Conservation (phyloP, 1,139 yeast species). For the Hansenula anomala region DNA sequence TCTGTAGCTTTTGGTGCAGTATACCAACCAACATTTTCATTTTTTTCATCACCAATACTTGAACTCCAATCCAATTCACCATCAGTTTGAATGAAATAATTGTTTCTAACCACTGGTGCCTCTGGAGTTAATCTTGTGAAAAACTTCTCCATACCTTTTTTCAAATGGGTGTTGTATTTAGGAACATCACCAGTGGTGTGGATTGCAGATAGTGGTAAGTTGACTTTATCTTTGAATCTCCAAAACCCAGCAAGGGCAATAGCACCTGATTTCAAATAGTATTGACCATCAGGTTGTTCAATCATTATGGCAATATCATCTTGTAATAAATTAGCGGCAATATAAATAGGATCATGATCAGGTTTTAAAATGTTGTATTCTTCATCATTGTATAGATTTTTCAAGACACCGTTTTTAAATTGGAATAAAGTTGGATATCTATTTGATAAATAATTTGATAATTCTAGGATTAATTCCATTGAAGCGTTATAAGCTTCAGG, state of each 20-base stretch:
- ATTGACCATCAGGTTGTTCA: constrained; percentile 51
- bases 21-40: constrained; percentile 49
- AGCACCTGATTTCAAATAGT: constrained; percentile 54
- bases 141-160: constrained; percentile 61
- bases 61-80: constrained; percentile 58
- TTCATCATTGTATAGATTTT: constrained; percentile 52
- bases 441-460: constrained; percentile 46
- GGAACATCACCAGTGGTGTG: constrained; percentile 68
- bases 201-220: constrained; percentile 48
- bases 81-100: constrained; percentile 63
- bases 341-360: constrained; percentile 51
- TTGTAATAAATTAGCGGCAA: constrained; percentile 55
- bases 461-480: constrained; percentile 49
- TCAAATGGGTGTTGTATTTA: constrained; percentile 50
- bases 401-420: constrained; percentile 42
- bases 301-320: constrained; percentile 67
- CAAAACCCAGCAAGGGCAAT: constrained; percentile 62
- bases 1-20: constrained; percentile 49
- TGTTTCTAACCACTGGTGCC: constrained; percentile 57
- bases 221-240: constrained; percentile 54
- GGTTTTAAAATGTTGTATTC: constrained; percentile 25
- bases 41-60: constrained; percentile 55
- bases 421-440: constrained; percentile 55
- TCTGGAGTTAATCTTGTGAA: constrained; percentile 50
- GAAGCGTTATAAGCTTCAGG: constrained; percentile 53